Percentiles rank a stretch among this genome's conserved stretches.
Conservation (phyloP, 2,329 filamentous ascomycete species). For the Elsinoe perseae region DNA sequence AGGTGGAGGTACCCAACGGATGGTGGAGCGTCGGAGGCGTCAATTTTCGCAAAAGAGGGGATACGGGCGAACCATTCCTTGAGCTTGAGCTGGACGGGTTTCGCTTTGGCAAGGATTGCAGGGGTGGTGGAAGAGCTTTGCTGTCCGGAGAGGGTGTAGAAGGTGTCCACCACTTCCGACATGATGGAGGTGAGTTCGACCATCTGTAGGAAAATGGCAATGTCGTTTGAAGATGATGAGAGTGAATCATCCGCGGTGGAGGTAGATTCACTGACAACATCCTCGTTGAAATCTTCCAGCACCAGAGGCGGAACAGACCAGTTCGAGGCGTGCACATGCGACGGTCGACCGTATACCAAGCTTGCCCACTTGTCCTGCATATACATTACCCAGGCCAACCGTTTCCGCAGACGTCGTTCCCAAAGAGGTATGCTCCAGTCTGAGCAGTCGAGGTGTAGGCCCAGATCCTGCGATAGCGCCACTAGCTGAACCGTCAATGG, state of each 20-base stretch:
- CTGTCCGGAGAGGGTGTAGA: constrained; percentile 73
- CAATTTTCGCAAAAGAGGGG: constrained; percentile 58
- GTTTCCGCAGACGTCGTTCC: constrained; percentile 77
- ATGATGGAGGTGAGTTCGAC: constrained; percentile 67
- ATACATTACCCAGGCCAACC: constrained; percentile 83
- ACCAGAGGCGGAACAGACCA: constrained; percentile 68
- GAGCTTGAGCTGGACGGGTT: constrained; percentile 72
- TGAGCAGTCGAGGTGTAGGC: constrained; percentile 79
- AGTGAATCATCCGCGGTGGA: background rate
- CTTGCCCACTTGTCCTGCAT: constrained; percentile 95
- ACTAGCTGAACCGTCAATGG: constrained; percentile 80
- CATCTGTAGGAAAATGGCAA: constrained; percentile 61
- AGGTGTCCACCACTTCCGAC: constrained; percentile 72
- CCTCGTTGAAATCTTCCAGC: constrained; percentile 64
- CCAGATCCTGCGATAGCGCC: constrained; percentile 78
- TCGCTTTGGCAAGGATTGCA: constrained; percentile 65
- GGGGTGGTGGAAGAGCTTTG: constrained; percentile 61
- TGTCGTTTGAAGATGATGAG: background rate
- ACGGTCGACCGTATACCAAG: constrained; percentile 75
- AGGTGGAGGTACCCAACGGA: constrained; percentile 63
- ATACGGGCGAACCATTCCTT: constrained; percentile 73
- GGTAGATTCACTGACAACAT: constrained; percentile 46
- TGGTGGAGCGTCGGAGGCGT: constrained; percentile 36
- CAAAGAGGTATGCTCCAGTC: constrained; percentile 80
- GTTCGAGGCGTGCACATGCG: constrained; percentile 61